phyloP scores from a whole-genome alignment of 2,329 filamentous ascomycete species.

The Trichothecium sympodiale region DNA sequence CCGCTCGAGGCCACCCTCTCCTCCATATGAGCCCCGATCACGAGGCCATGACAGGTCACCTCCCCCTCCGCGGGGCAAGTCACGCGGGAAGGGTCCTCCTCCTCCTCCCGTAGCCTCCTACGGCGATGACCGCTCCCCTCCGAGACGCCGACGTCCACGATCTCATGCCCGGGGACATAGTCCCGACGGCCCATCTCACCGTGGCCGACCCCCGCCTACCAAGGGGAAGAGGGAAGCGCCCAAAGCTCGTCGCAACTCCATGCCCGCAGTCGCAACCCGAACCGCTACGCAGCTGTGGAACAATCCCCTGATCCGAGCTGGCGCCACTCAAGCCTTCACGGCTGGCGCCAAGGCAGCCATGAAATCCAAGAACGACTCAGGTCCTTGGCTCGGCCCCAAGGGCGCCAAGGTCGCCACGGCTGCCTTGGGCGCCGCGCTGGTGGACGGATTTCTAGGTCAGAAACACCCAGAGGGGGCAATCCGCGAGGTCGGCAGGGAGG shows the following conservation, averaged over 20 bases:
- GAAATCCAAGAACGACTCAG: slow-evolving; percentile 30
- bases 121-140: slow-evolving; percentile 5
- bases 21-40: slow-evolving; percentile 8
- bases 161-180: slow-evolving; percentile 13
- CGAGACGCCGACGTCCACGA: slow-evolving; percentile 1
- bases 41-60: slow-evolving; percentile 6
- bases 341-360: slow-evolving; percentile 38
- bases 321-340: slow-evolving; percentile 33
- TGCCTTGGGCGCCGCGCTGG: slow-evolving; percentile 35
- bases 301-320: slow-evolving; percentile 26
- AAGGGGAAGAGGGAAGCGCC: slow-evolving; percentile 2
- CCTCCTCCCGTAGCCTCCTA: slow-evolving; percentile 14
- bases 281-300: slow-evolving; percentile 21
- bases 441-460: slow-evolving; percentile 31
- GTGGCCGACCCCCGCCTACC: slow-evolving; percentile 4
- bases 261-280: slow-evolving; percentile 15
- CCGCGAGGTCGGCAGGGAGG: slow-evolving; percentile 14
- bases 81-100: slow-evolving; percentile 5
- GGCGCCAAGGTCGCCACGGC: slow-evolving; percentile 37
- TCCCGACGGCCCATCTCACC: slow-evolving; percentile 6
- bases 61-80: no score
- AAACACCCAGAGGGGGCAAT: slow-evolving; percentile 17
- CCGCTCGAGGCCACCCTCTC: no score
- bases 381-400: slow-evolving; percentile 36
- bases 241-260: slow-evolving; percentile 18